phyloP scores from a whole-genome alignment of 345 rosid species.

The Aurinia saxatilis region DNA sequence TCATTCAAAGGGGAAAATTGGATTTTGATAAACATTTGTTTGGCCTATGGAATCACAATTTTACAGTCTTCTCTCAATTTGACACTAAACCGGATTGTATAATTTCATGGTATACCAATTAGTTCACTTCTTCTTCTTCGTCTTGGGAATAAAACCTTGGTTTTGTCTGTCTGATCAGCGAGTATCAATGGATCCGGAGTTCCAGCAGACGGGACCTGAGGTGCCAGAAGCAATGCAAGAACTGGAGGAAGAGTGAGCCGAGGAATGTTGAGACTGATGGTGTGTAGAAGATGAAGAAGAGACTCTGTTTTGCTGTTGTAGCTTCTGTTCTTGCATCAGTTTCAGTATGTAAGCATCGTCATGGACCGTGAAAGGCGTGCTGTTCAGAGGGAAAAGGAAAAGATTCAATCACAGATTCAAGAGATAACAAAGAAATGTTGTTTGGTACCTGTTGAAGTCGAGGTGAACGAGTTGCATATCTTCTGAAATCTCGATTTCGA shows the following conservation, averaged over 20 bases:
- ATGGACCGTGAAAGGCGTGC: constrained; percentile 35
- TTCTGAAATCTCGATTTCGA: constrained; percentile 50
- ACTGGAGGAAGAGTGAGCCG: constrained; percentile 34
- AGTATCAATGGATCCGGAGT: constrained; percentile 28
- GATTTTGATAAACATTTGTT: constrained; percentile 13
- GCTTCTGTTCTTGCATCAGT: constrained; percentile 28
- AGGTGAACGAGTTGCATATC: constrained; percentile 47
- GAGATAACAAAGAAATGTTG: not conserved
- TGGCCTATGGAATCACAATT: constrained; percentile 10
- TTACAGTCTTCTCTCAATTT: constrained; percentile 24
- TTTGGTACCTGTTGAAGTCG: constrained; percentile 40
- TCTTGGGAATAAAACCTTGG: not conserved
- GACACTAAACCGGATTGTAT: constrained; percentile 18
- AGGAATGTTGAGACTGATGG: constrained; percentile 19
- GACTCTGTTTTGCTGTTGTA: constrained; percentile 19
- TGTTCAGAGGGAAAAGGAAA: not conserved
- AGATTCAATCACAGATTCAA: not conserved
- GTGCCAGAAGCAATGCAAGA: constrained; percentile 36
- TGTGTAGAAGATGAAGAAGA: constrained; percentile 26
- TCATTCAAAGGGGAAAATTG: not conserved
- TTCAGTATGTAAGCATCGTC: constrained; percentile 39
- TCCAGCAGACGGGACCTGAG: constrained; percentile 29
- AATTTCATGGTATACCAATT: constrained; percentile 15
- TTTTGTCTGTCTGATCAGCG: constrained; percentile 17
- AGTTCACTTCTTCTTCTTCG: constrained; percentile 15